Base-by-base conservation (phyloP, 768 basidiomycete species). In the Collybia mongolica region DNA sequence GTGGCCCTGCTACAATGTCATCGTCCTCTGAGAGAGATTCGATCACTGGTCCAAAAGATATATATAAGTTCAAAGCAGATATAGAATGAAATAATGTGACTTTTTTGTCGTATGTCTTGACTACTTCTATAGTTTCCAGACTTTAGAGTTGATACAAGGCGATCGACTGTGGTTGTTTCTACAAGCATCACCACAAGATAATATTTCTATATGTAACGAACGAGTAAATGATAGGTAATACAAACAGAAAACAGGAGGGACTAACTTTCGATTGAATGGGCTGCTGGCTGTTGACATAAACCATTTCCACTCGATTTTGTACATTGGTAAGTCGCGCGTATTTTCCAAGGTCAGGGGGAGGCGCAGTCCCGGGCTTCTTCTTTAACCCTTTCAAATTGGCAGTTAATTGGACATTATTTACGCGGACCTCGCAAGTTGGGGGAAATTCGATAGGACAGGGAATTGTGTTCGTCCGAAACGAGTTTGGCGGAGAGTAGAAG, bases 281-380 rank as follows among this genome's bases (percentile, higher is more conserved):
- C 58, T 88, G 86, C 55, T 89, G 86, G 56, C 89, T 93, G 58
- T 94, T 94, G 36, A 94, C 88, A 64, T 93, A 94, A 2, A 93
- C 82, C 81, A 94, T 90, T 57, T 94, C 92, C 14, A 94, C 72
- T 35, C 83, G 80, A 63, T 92, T 93, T 29, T 71, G 68, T 39
- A 72, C 63, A 7, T 67, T 69, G 42, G 60, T 71, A 11, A 70
- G 54, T 46, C 75, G 69, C 6, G 74, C 65, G 52, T 72, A 71
- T 56, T 73, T 71, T 35, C 71, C 69, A 28, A 81, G 57, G 63
- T 93, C 87, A 1, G 92, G 86, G 5, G 93, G 93, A n/a, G 93
- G 92, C 1, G 93, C 90, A 38, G 91, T 95, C 2, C 93, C 93
- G 23, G 92, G 88, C 59, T 90, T 94, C 75, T 97, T 97, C 78